phyloP scores from a whole-genome alignment of 345 rosid genomes.

The Hibiscus syriacus region DNA sequence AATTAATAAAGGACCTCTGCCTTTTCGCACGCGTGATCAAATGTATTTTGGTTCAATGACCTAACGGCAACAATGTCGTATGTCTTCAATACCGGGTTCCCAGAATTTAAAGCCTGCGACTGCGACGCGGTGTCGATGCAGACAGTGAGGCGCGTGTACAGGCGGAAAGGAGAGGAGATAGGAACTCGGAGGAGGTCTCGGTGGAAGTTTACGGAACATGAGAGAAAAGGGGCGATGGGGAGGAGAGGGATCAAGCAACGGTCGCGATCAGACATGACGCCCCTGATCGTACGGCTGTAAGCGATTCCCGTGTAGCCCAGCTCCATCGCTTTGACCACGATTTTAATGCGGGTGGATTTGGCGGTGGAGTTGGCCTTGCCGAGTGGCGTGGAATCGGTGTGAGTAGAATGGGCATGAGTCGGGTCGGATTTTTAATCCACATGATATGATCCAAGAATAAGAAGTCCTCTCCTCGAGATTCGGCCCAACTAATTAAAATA shows the following conservation, averaged over 20 bases:
- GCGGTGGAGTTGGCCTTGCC: conserved; percentile 10
- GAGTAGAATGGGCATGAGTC: no score
- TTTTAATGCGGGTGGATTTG: conserved; percentile 40
- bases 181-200: conserved; percentile 67
- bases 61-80: conserved; percentile 71
- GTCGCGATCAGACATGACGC: conserved; percentile 55
- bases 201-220: conserved; percentile 57
- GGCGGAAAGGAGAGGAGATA: conserved; percentile 65
- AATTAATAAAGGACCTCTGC: conserved; percentile 41
- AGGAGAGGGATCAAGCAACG: conserved; percentile 52
- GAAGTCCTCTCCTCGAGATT: no score
- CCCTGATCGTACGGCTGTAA: conserved; percentile 39
- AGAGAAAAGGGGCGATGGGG: conserved; percentile 44
- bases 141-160: conserved; percentile 84
- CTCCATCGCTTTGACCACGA: conserved; percentile 69
- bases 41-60: conserved; percentile 63
- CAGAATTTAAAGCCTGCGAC: conserved; percentile 53
- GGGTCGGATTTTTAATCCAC: no score
- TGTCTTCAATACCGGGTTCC: conserved; percentile 59
- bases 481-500: no score
- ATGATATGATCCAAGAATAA: no score
- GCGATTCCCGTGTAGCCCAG: conserved; percentile 66
- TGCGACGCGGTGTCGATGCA: conserved; percentile 46
- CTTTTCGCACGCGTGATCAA: conserved; percentile 62
- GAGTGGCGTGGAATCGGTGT: conserved; percentile 24